Evolutionary conservation across 2,329 filamentous ascomycete species (phyloP).

Genomic region (Stachybotrys echinatus): DNA sequence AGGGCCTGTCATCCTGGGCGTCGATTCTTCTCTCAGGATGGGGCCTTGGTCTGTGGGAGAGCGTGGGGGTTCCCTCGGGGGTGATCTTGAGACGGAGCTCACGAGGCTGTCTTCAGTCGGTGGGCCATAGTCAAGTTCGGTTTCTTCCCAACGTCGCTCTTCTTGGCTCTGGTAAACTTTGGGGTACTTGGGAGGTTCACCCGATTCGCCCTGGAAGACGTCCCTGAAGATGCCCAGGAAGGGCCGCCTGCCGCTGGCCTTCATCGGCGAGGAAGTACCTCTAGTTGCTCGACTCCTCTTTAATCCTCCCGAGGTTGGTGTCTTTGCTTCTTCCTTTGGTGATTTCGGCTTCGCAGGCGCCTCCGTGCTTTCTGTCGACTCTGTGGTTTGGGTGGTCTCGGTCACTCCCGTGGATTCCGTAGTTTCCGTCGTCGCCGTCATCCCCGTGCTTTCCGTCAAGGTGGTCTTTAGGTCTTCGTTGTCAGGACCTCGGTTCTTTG

Average conservation of each 20-base stretch:
- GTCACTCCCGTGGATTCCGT: not conserved
- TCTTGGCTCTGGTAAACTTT: constrained; percentile 44
- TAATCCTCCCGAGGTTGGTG: constrained; percentile 34
- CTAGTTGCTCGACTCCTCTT: constrained; percentile 54
- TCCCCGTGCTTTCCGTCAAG: not conserved
- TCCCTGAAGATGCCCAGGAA: constrained; percentile 56
- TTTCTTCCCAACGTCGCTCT: constrained; percentile 26
- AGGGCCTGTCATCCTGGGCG: constrained; percentile 23
- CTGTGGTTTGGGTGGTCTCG: constrained; percentile 7
- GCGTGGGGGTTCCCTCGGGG: not conserved
- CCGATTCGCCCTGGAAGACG: constrained; percentile 59
- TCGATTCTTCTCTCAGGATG: constrained; percentile 10
- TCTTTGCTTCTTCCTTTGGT: constrained; percentile 16
- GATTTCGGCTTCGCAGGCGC: constrained; percentile 6
- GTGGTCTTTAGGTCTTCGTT: not conserved
- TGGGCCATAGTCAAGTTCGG: constrained; percentile 15
- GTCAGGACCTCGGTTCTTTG: constrained; percentile 1
- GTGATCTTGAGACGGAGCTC: not conserved
- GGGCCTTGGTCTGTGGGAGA: not conserved
- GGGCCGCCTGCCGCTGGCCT: constrained; percentile 39
- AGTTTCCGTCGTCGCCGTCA: not conserved
- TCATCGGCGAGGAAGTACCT: constrained; percentile 41
- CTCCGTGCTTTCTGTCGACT: not conserved
- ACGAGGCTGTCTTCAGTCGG: constrained; percentile 2
- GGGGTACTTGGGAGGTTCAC: constrained; percentile 36